Evolutionary conservation across 2,329 filamentous ascomycete genomes (phyloP), one percentile per base, ranked within the genome.

Genomic region (Helotiales sp.): DNA sequence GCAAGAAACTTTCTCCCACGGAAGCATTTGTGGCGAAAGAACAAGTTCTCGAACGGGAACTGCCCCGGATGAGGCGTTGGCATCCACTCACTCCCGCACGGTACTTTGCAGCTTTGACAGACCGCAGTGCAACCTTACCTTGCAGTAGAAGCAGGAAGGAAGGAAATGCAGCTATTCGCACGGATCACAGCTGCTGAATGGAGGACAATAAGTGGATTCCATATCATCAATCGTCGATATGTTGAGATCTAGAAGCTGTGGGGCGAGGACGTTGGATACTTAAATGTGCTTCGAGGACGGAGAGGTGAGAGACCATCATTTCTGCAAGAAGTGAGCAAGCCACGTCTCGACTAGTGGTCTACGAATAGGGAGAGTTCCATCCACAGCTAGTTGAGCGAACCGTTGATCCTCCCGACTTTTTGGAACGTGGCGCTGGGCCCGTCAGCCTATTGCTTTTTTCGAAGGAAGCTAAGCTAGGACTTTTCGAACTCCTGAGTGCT

Each of bases 41-140:
- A n/a, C n/a, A n/a, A n/a, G n/a, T n/a, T n/a, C 17, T 30, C 22
- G 29, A 36, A 29, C 36, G 17, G 50, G 50, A 13, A 44, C 44
- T 54, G 52, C 38, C 52, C 30, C 34, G 52, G 27, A 17, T 40
- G 40, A 54, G 52, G 52, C 40, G 52, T 47, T 53, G n/a, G n/a
- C n/a, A n/a, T n/a, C n/a, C n/a, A n/a, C n/a, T n/a, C 27, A 17
- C 22, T 47, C 38, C 52, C 33, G 29, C 25, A 17, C 52, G 52
- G 52, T n/a, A 46, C 38, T 31, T 50, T 22, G n/a, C 19, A 29
- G 47, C 31, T 10, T 51, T 51, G 38, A 54, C 52, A 47, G 52
- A 40, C 34, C 33, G 36, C 17, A 10, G 51, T 46, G 38, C 36
- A 38, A 53, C 40, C 24, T 44, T 44, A 13, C 40, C n/a, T n/a